Evolutionary conservation across 192 early-diverging fungal genomes (phyloP).

Genomic region (Thamnidium elegans): DNA sequence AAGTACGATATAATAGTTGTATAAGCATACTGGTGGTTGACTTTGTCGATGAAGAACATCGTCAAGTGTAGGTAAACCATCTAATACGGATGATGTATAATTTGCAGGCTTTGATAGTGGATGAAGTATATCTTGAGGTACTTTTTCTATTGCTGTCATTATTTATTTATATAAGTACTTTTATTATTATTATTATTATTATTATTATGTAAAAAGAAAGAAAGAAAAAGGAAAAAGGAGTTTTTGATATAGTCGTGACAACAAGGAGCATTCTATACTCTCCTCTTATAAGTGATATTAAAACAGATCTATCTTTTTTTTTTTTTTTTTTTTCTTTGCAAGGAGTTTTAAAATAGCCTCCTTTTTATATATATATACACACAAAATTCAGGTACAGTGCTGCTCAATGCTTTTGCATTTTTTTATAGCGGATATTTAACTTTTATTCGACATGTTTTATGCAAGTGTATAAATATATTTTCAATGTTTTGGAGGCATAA

Average conservation of each 20-base stretch:
- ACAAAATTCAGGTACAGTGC: no score
- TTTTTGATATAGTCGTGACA: background rate
- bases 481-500: no score
- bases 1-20: slow-evolving; percentile 72
- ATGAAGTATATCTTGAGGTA: background rate
- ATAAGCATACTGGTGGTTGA: slow-evolving; percentile 68
- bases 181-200: no score
- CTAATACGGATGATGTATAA: slow-evolving; percentile 7
- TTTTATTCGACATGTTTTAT: no score
- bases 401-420: no score
- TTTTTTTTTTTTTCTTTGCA: no score
- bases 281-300: background rate
- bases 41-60: slow-evolving; percentile 65
- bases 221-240: background rate
- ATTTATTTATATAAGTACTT: background rate
- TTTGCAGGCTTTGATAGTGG: slow-evolving; percentile 15
- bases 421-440: no score
- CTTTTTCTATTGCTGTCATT: background rate
- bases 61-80: slow-evolving; percentile 60
- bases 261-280: background rate
- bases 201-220: background rate
- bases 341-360: no score
- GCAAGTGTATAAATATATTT: no score
- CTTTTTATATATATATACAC: no score
- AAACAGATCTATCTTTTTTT: background rate